phyloP scores from a whole-genome alignment of 2,329 filamentous ascomycete genomes.

The Teratosphaeria nubilosa region DNA sequence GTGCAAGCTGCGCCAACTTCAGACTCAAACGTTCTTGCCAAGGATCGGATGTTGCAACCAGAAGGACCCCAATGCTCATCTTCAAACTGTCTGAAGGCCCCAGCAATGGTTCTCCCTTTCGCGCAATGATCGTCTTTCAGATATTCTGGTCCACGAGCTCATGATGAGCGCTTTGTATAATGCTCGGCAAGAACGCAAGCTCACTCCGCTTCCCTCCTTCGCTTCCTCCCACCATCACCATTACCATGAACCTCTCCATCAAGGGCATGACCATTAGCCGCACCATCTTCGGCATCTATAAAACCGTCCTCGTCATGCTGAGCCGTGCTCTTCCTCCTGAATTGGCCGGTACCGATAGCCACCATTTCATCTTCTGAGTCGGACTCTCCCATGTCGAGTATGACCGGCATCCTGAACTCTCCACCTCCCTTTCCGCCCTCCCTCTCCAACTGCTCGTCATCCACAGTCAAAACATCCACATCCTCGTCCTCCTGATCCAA shows the following conservation, averaged over 20 bases:
- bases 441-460: conserved; percentile 41
- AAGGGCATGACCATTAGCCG: conserved; percentile 11
- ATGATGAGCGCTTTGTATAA: too few species aligned
- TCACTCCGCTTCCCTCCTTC: neutral
- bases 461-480: conserved; percentile 76
- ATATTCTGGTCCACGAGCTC: too few species aligned
- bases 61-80: too few species aligned
- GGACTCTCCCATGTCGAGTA: conserved; percentile 86
- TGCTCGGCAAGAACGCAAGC: too few species aligned
- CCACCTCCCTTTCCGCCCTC: conserved; percentile 34
- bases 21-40: too few species aligned
- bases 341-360: conserved; percentile 63
- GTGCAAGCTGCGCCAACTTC: too few species aligned
- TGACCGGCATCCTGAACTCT: conserved; percentile 75
- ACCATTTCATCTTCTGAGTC: conserved; percentile 87
- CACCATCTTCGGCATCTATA: conserved; percentile 5
- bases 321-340: conserved; percentile 62
- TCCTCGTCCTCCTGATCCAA: conserved; percentile 89
- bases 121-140: too few species aligned
- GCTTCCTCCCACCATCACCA: neutral
- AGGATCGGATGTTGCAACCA: too few species aligned
- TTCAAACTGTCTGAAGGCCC: too few species aligned
- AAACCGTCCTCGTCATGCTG: conserved; percentile 38
- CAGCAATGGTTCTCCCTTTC: too few species aligned
- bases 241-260: neutral